A percentile compares a stretch with the other conserved stretches of the same genome.
Evolutionary conservation across 306 rosid species (phyloP).

Genomic region (Fagus sylvatica): DNA sequence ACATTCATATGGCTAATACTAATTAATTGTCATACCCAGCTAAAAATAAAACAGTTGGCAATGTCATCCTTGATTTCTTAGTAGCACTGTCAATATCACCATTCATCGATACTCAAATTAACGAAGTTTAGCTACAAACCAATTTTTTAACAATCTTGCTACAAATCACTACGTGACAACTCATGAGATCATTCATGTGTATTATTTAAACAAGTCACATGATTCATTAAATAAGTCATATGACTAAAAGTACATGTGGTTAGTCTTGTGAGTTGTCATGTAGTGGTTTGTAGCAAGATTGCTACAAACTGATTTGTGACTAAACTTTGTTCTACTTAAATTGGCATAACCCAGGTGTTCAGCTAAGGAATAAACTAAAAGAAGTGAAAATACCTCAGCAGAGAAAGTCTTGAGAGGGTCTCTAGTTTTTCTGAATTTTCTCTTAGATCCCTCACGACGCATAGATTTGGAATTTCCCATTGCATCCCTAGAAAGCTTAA

Average conservation of each 20-base stretch:
- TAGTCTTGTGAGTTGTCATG: no score
- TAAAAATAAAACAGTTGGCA: background rate
- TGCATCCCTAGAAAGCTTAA: constrained; percentile 75
- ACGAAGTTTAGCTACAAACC: no score
- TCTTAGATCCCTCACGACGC: constrained; percentile 45
- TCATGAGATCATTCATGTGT: no score
- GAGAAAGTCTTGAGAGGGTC: constrained; percentile 65
- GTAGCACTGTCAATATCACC: background rate
- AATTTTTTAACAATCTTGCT: no score
- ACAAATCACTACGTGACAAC: no score
- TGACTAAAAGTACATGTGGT: no score
- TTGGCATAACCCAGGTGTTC: background rate
- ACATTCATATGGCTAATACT: background rate
- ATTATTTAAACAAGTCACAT: no score
- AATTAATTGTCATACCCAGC: background rate
- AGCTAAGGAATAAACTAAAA: background rate
- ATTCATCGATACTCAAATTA: background rate
- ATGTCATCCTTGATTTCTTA: background rate
- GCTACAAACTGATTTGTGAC: no score
- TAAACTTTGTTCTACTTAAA: background rate
- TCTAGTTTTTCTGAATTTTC: constrained; percentile 44
- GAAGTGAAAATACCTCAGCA: constrained; percentile 40
- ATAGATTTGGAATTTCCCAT: constrained; percentile 48
- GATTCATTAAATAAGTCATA: no score
- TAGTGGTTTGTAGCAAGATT: no score